A percentile compares a stretch with the other conserved stretches of the same genome.
phyloP scores from a whole-genome alignment of 2,329 filamentous ascomycete species.

The Trichoderma harzianum region DNA sequence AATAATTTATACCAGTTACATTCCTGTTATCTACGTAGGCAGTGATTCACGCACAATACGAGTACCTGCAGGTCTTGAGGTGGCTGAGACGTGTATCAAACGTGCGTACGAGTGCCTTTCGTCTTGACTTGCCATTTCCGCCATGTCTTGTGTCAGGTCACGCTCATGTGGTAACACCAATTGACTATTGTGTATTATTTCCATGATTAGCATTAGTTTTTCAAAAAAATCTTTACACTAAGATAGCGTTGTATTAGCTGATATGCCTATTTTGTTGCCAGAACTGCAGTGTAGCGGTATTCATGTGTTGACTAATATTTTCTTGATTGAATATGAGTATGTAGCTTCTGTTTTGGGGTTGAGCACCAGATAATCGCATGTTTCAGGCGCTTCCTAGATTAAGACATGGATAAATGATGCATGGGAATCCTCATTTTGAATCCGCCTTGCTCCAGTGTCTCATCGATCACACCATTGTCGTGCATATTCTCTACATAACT shows the following conservation, averaged over 20 bases:
- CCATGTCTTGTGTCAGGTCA: background rate
- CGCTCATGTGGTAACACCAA: background rate
- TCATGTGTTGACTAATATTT: background rate
- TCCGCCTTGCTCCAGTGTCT: background rate
- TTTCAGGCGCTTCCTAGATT: background rate
- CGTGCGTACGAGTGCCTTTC: background rate
- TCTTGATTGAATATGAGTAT: background rate
- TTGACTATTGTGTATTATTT: background rate
- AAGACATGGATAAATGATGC: background rate
- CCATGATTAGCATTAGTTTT: background rate
- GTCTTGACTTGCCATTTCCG: conserved; percentile 12
- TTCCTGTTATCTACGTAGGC: background rate
- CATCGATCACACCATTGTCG: background rate
- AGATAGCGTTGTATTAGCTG: background rate
- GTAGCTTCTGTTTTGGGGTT: background rate
- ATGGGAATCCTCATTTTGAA: background rate
- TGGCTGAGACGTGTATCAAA: conserved; percentile 11
- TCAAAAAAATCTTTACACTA: background rate
- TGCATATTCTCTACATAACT: background rate
- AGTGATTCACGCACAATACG: background rate
- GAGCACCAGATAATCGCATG: background rate
- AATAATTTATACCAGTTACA: background rate
- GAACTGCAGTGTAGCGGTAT: background rate
- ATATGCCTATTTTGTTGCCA: background rate
- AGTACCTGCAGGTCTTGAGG: background rate